phyloP scores from a whole-genome alignment of 192 early-diverging fungal species.

The Podila clonocystis region DNA sequence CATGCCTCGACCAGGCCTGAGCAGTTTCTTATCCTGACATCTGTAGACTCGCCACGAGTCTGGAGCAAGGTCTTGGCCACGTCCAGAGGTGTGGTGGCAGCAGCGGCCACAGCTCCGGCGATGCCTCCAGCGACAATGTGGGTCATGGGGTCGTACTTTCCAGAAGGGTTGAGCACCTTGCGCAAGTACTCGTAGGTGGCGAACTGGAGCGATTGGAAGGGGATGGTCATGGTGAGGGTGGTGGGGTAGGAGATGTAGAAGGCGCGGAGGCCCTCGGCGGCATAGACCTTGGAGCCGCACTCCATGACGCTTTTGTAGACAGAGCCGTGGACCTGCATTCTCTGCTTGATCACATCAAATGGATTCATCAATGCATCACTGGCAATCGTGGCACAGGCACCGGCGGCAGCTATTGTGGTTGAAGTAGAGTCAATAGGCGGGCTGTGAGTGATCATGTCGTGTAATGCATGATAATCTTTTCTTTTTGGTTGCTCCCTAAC shows the following conservation, averaged over 20 bases:
- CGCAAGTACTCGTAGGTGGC: slow-evolving; percentile 91
- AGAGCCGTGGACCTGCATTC: slow-evolving; percentile 90
- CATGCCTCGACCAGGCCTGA: slow-evolving; percentile 76
- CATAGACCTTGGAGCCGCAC: slow-evolving; percentile 75
- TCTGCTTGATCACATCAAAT: slow-evolving; percentile 98
- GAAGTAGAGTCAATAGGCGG: too few relatives aligned
- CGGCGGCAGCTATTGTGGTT: slow-evolving; percentile 70
- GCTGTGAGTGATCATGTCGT: too few relatives aligned
- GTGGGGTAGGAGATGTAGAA: slow-evolving; percentile 97
- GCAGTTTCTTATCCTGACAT: slow-evolving; percentile 75
- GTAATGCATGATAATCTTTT: too few relatives aligned
- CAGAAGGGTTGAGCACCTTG: slow-evolving; percentile 81
- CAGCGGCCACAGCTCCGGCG: slow-evolving; percentile 89
- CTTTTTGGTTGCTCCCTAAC: too few relatives aligned
- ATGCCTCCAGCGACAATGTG: slow-evolving; percentile 89
- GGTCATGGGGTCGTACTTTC: slow-evolving; percentile 85
- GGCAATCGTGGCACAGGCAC: slow-evolving; percentile 87
- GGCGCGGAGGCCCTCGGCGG: slow-evolving; percentile 81
- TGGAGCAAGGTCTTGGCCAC: slow-evolving; percentile 97
- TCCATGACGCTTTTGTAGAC: slow-evolving; percentile 74
- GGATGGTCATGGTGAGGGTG: slow-evolving; percentile 93
- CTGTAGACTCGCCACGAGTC: slow-evolving; percentile 82
- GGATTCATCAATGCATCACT: slow-evolving; percentile 96
- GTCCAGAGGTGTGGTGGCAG: slow-evolving; percentile 94
- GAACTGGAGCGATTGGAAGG: slow-evolving; percentile 96